phyloP scores from a whole-genome alignment of 2,329 filamentous ascomycete species.

The Microsporum audouinii region DNA sequence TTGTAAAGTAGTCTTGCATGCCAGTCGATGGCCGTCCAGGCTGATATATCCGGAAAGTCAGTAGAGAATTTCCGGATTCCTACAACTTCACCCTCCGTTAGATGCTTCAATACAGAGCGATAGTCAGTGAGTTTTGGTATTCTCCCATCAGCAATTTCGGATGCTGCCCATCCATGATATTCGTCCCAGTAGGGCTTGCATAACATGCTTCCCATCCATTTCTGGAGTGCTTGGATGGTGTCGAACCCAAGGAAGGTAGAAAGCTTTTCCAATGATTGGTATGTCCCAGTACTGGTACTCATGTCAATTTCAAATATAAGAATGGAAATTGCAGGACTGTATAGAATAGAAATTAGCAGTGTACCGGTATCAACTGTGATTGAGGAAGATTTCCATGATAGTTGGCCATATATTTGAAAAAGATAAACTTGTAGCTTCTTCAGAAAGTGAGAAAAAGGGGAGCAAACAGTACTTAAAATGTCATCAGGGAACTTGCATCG shows the following conservation, averaged over 20 bases:
- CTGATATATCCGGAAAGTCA: not conserved
- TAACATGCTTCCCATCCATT: not conserved
- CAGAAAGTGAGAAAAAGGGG: too few relatives aligned
- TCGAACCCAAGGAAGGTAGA: not conserved
- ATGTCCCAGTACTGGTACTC: not conserved
- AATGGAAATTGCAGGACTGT: too few relatives aligned
- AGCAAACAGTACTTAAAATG: too few relatives aligned
- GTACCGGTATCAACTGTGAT: too few relatives aligned
- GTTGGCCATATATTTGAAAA: too few relatives aligned
- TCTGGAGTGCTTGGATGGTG: not conserved
- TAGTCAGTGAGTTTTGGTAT: not conserved
- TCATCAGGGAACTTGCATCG: too few relatives aligned
- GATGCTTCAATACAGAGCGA: not conserved
- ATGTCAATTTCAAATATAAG: not conserved
- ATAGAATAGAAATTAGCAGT: too few relatives aligned
- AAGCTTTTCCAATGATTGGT: not conserved
- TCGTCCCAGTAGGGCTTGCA: not conserved
- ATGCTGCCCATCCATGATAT: not conserved
- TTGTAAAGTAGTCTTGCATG: not conserved
- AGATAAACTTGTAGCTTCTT: too few relatives aligned
- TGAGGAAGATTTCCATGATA: too few relatives aligned
- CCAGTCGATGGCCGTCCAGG: not conserved
- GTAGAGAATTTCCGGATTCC: not conserved
- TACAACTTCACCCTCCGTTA: not conserved
- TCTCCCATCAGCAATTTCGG: not conserved